These are phyloP conservation scores for Leccinum proliferum DNA, from an alignment of 1,284 basidiomycete species.

Conservation along the genomic window DNA sequence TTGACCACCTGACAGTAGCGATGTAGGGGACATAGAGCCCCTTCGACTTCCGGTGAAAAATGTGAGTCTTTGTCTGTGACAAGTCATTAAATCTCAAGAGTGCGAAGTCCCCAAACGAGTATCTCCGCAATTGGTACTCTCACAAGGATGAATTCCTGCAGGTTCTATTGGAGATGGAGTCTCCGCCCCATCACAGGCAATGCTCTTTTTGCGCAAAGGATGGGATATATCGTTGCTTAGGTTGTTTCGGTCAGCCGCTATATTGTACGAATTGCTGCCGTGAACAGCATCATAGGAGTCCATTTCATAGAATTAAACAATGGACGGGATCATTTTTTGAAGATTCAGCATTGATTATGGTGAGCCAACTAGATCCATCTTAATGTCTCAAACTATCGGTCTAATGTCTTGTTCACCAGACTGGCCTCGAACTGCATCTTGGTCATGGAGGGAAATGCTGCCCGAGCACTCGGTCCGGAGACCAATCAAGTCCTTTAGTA, in stretches of 20 bases:
- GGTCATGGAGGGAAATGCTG: background rate
- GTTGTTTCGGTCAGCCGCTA: background rate
- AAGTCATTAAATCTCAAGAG: no score
- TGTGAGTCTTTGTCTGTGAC: no score
- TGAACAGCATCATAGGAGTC: background rate
- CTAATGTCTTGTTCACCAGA: background rate
- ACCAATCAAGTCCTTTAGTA: no score
- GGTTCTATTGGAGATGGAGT: background rate
- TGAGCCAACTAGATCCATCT: background rate
- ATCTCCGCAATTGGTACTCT: no score
- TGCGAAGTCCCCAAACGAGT: no score
- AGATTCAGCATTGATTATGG: background rate
- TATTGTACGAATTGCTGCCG: background rate
- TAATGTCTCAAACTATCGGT: no score
- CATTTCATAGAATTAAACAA: background rate
- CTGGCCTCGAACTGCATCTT: background rate
- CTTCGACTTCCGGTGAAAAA: no score
- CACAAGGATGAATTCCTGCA: no score
- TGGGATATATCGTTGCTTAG: background rate
- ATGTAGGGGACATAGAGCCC: no score
- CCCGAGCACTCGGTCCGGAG: background rate
- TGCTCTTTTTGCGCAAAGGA: background rate
- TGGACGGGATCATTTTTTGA: background rate
- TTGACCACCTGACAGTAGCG: no score
- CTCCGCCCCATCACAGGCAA: background rate